Evolutionary conservation across 306 rosid species (phyloP), one percentile per base, ranked within the genome.

Genomic region (Rosa rugosa): DNA sequence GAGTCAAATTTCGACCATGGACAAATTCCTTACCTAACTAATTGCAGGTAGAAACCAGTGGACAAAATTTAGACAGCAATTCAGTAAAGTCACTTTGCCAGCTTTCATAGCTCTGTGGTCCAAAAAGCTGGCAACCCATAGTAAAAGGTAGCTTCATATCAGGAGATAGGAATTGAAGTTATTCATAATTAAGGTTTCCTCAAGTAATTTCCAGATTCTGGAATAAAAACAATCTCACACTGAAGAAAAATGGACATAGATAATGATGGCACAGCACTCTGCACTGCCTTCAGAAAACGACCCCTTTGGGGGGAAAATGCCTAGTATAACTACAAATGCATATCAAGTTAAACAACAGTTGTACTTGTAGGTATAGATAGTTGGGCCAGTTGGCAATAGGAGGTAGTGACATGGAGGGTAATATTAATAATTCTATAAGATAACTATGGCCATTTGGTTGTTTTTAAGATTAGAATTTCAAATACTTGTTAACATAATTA

Each of bases 11-110:
- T 79, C 4, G 36, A 56, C 31, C 70, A 12, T 34, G 23, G 41
- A 42, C 27, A 22, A 20, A 8, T 18, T 42, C 22, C 40, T 31
- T 47, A 25, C 54, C 78, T 66, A 79, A 63, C 12, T 23, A 27
- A 40, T 18, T 68, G 75, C 69, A 66, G 56, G 50, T 51, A 40
- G 68, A 49, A 77, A 25, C 11, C 22, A 6, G 40, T 38, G 23
- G 78, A 16, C 65, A 51, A 79, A 25, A 44, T 41, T 80, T 11
- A 67, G 69, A 66, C 40, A 7, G 40, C 46, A 45, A 67, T 53
- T 77, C 34, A 38, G 69, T 66, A 18, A 54, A 41, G 69, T 51
- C 31, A 54, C 7, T 74, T 67, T 42, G 49, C 41, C 20, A 75
- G 46, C 14, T 46, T 44, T 57, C 46, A 17, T 16, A 46, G 56